These are phyloP conservation scores for Scheffersomyces quercinus DNA, from an alignment of 1,139 yeast species.

Conservation along the genomic window DNA sequence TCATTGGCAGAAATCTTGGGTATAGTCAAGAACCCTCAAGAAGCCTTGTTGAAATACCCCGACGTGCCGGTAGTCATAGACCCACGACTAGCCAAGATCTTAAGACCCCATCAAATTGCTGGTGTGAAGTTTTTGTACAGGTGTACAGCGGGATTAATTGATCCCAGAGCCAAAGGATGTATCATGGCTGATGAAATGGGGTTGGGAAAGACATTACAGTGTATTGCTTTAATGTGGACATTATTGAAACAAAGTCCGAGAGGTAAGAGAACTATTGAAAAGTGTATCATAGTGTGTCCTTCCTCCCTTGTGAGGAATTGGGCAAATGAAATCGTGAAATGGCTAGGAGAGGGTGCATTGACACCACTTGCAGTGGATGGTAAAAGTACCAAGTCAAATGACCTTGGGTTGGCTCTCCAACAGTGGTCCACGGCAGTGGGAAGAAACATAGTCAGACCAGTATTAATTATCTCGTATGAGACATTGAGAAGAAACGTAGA, in stretches of 20 bases:
- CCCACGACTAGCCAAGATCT: conserved; percentile 77
- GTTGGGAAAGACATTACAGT: conserved; percentile 91
- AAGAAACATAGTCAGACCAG: conserved; percentile 88
- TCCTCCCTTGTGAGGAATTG: conserved; percentile 92
- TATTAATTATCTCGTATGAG: conserved; percentile 91
- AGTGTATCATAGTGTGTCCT: conserved; percentile 94
- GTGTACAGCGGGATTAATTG: conserved; percentile 87
- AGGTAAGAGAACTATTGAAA: conserved; percentile 80
- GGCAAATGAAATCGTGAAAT: conserved; percentile 95
- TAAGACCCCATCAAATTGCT: conserved; percentile 95
- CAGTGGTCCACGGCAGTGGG: conserved; percentile 93
- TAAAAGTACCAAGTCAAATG: conserved; percentile 66
- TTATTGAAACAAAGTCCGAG: conserved; percentile 86
- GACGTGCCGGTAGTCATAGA: conserved; percentile 97
- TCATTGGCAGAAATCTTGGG: conserved; percentile 84
- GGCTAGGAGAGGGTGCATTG: conserved; percentile 91
- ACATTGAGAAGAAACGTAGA: conserved; percentile 86
- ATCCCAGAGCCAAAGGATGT: conserved; percentile 88
- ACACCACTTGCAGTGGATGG: conserved; percentile 95
- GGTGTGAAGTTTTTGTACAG: conserved; percentile 90
- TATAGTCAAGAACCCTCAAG: conserved; percentile 54
- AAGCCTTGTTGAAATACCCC: conserved; percentile 54
- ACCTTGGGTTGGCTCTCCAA: conserved; percentile 66
- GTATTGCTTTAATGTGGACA: conserved; percentile 94
- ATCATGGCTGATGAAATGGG: conserved; percentile 99